Evolutionary conservation across 345 rosid species (phyloP).

Genomic region (Eutrema heterophyllum): DNA sequence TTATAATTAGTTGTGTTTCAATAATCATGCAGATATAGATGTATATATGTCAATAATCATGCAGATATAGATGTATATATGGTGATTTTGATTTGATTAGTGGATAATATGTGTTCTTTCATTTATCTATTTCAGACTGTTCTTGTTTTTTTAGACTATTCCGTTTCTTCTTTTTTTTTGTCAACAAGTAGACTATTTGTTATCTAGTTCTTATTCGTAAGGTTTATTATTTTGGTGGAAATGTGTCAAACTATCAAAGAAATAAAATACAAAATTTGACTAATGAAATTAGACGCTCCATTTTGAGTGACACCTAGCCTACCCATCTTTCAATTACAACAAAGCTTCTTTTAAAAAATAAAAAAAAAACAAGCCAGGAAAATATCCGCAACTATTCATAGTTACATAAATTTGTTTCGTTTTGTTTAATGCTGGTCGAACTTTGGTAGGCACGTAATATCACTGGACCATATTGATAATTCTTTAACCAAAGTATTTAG

Average conservation of each 20-base stretch:
- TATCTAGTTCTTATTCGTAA: background rate
- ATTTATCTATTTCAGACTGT: background rate
- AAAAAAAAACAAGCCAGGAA: background rate
- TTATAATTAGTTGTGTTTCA: background rate
- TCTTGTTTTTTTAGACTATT: background rate
- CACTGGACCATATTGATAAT: background rate
- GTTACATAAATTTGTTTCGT: background rate
- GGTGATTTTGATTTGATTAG: background rate
- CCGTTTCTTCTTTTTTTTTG: background rate
- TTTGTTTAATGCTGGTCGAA: background rate
- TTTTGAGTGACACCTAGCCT: constrained; percentile 33
- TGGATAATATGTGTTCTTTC: background rate
- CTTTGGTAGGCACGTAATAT: background rate
- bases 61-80: background rate
- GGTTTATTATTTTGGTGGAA: constrained; percentile 21
- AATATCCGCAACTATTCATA: background rate
- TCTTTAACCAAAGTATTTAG: background rate
- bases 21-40: background rate
- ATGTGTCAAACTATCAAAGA: constrained; percentile 30
- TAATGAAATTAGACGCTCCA: constrained; percentile 16
- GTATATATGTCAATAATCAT: background rate
- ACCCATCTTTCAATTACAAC: constrained; percentile 13
- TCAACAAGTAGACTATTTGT: background rate
- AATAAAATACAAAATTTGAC: constrained; percentile 23
- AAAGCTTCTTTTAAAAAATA: background rate